Conservation (phyloP, 1,284 basidiomycete species). For the Malassezia dermatis region DNA sequence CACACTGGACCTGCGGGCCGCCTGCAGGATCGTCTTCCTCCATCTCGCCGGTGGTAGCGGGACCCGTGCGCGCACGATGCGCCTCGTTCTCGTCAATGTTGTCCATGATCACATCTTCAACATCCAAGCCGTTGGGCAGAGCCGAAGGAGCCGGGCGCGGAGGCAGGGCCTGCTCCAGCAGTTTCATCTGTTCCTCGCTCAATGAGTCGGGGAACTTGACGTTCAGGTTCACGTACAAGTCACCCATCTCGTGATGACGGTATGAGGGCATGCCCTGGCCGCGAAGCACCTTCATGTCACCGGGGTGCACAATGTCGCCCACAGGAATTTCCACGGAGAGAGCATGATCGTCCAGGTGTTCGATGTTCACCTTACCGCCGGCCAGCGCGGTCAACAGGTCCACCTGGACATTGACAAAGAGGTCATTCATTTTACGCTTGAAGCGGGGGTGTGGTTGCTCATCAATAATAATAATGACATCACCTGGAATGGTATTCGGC, state of each 20-base stretch:
- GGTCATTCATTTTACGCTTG: slow-evolving; percentile 85
- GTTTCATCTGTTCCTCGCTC: slow-evolving; percentile 59
- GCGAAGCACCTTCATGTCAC: slow-evolving; percentile 78
- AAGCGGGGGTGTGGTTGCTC: slow-evolving; percentile 87
- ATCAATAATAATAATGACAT: slow-evolving; percentile 93
- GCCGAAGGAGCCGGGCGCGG: slow-evolving; percentile 60
- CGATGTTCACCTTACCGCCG: slow-evolving; percentile 81
- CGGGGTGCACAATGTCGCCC: slow-evolving; percentile 88
- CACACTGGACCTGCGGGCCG: slow-evolving; percentile 40
- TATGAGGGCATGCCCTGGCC: slow-evolving; percentile 97
- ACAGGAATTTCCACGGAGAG: slow-evolving; percentile 67
- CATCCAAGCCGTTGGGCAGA: slow-evolving; percentile 59
- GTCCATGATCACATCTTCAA: slow-evolving; percentile 79
- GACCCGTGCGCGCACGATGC: slow-evolving; percentile 49
- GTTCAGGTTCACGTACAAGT: slow-evolving; percentile 76
- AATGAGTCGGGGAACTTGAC: slow-evolving; percentile 84
- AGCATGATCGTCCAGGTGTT: slow-evolving; percentile 85
- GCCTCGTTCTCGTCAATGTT: slow-evolving; percentile 70
- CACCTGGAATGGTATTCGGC: slow-evolving; percentile 78
- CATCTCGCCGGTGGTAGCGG: slow-evolving; percentile 57
- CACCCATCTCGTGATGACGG: slow-evolving; percentile 90
- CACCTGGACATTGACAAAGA: slow-evolving; percentile 75
- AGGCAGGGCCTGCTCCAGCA: slow-evolving; percentile 79
- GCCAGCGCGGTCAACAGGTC: slow-evolving; percentile 87
- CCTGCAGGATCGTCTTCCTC: slow-evolving; percentile 59